Conservation (phyloP, 108 stramenopile species). For the Aurantiochytrium sp. region DNA sequence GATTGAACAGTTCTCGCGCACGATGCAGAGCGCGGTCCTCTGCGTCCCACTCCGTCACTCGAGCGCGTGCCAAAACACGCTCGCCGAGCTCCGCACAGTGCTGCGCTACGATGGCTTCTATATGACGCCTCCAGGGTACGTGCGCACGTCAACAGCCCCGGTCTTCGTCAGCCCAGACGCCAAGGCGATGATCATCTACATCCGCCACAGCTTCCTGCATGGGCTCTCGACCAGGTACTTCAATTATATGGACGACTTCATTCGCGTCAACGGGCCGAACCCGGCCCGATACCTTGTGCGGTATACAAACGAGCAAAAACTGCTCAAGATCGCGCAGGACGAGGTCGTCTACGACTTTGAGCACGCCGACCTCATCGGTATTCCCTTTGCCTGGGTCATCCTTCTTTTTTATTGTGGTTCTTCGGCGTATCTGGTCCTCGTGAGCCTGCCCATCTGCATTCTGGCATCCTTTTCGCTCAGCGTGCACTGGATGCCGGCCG, state of each 20-base stretch:
- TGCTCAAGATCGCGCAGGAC: background rate
- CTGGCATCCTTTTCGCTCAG: background rate
- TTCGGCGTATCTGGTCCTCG: background rate
- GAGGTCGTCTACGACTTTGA: conserved; percentile 25
- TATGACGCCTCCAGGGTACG: background rate
- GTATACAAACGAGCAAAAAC: conserved; percentile 13
- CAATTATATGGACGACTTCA: background rate
- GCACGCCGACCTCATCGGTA: conserved; percentile 16
- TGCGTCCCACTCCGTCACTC: background rate
- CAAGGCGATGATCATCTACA: background rate
- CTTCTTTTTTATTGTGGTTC: background rate
- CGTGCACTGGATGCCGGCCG: conserved; percentile 21
- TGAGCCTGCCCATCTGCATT: conserved; percentile 4
- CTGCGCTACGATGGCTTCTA: background rate
- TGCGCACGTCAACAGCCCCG: background rate
- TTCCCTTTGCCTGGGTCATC: conserved; percentile 4
- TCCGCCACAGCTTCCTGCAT: background rate
- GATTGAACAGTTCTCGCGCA: background rate
- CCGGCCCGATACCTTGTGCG: background rate
- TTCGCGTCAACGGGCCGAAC: background rate
- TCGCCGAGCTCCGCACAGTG: background rate
- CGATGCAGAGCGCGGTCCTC: background rate
- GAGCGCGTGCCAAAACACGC: background rate
- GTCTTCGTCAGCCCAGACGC: background rate
- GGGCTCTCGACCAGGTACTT: background rate